A percentile compares a stretch with the other conserved stretches of the same genome.
Conservation (phyloP, 257 asterid genomes). For the Solanum paucissectum region DNA sequence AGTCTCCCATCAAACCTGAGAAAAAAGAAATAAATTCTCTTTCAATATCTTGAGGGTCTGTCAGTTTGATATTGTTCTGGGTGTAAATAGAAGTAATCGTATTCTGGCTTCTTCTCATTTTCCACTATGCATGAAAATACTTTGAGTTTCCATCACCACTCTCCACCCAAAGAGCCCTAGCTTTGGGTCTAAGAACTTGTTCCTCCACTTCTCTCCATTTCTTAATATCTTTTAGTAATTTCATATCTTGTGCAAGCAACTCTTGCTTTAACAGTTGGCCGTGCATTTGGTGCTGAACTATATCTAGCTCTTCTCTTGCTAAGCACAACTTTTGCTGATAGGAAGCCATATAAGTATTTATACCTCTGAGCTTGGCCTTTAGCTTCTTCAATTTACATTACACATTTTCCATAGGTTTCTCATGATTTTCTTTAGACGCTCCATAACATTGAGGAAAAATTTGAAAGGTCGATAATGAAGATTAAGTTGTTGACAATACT, state of each 20-base stretch:
- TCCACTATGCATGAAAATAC: neutral
- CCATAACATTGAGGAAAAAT: neutral
- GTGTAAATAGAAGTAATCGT: neutral
- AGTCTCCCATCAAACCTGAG: neutral
- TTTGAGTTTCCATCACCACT: neutral
- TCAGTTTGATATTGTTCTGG: neutral
- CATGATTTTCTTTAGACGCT: neutral
- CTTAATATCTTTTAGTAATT: too few relatives aligned
- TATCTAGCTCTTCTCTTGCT: neutral
- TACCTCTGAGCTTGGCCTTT: neutral
- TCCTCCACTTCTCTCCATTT: neutral
- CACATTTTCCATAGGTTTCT: neutral
- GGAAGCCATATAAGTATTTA: too few relatives aligned
- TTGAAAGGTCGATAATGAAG: neutral
- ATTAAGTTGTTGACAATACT: too few relatives aligned
- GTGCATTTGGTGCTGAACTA: too few relatives aligned
- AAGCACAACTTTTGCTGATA: neutral
- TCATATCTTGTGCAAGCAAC: too few relatives aligned
- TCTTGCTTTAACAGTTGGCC: neutral
- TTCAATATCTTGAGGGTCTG: neutral
- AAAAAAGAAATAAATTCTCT: neutral
- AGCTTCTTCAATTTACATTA: too few relatives aligned
- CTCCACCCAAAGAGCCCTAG: neutral
- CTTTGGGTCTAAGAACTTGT: neutral
- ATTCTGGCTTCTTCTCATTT: neutral